phyloP scores from a whole-genome alignment of 768 basidiomycete species.

The Trametes cingulata region DNA sequence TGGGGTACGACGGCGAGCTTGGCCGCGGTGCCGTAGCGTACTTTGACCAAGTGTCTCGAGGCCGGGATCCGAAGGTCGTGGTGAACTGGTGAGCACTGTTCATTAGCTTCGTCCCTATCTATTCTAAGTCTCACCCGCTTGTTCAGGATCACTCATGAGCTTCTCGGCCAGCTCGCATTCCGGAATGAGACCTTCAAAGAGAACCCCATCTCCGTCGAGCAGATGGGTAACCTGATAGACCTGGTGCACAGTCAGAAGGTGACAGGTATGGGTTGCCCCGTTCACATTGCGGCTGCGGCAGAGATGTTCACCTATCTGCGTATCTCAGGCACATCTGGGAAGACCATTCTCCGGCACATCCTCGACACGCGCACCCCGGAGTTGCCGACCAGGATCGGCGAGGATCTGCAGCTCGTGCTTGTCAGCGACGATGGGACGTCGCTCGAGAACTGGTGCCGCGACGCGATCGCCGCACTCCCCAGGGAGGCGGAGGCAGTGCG shows the following conservation, averaged over 20 bases:
- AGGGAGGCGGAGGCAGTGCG: constrained; percentile 64
- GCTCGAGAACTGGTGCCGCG: constrained; percentile 55
- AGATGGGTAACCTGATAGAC: constrained; percentile 78
- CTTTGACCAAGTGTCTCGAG: constrained; percentile 70
- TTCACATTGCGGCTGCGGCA: background rate
- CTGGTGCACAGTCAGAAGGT: constrained; percentile 65
- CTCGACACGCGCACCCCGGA: constrained; percentile 46
- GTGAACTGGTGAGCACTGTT: constrained; percentile 73
- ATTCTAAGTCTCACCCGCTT: background rate
- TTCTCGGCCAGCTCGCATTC: constrained; percentile 74
- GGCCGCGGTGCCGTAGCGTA: constrained; percentile 64
- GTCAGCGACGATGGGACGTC: constrained; percentile 38
- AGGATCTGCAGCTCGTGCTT: constrained; percentile 49
- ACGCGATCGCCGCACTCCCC: constrained; percentile 68
- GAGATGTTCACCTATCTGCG: constrained; percentile 13
- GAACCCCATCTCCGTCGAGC: constrained; percentile 58
- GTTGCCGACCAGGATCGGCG: constrained; percentile 45
- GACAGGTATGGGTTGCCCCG: constrained; percentile 53
- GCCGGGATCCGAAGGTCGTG: constrained; percentile 66
- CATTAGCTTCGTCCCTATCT: background rate
- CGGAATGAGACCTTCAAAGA: constrained; percentile 56
- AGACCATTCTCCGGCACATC: constrained; percentile 72
- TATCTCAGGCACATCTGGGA: constrained; percentile 73
- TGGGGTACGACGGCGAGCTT: constrained; percentile 60
- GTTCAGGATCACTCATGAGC: constrained; percentile 83